A percentile compares a stretch with the other conserved stretches of the same genome.
phyloP scores from a whole-genome alignment of 2,329 filamentous ascomycete species.

The Colletotrichum caudatum region DNA sequence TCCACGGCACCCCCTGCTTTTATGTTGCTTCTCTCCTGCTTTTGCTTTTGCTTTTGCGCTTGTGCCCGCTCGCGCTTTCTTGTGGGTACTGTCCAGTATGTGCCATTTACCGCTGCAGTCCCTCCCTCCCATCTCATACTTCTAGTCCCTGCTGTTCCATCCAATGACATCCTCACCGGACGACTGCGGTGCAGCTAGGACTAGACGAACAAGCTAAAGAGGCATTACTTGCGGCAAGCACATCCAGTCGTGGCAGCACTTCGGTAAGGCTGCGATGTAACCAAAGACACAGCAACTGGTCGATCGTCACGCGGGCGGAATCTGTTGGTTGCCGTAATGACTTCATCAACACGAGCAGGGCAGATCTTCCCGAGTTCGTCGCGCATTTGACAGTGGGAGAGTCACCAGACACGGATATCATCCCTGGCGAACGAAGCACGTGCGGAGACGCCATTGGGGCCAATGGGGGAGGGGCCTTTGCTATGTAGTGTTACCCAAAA shows the following conservation, averaged over 20 bases:
- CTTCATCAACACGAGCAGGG: conserved; percentile 26
- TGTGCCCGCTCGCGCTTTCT: background rate
- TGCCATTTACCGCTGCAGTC: background rate
- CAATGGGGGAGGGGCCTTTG: conserved; percentile 12
- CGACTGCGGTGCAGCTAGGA: conserved; percentile 3
- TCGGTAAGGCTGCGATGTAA: conserved; percentile 15
- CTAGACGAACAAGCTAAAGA: conserved; percentile 18
- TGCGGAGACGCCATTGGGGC: conserved; percentile 23
- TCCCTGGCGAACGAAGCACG: conserved; percentile 28
- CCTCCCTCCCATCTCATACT: background rate
- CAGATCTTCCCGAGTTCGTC: conserved; percentile 35
- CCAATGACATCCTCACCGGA: conserved; percentile 8
- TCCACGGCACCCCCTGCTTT: conserved; percentile 10
- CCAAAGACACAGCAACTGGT: background rate
- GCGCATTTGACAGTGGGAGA: conserved; percentile 15
- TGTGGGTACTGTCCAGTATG: background rate
- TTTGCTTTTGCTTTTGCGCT: background rate
- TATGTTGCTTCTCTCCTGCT: background rate
- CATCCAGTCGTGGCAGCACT: background rate
- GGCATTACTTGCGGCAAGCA: background rate
- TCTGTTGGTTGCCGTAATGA: conserved; percentile 23
- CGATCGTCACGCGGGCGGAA: conserved; percentile 27
- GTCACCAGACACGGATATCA: conserved; percentile 25
- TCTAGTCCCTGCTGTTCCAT: conserved; percentile 10
- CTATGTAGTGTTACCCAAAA: conserved; percentile 17